These are phyloP conservation scores for Alternaria gansuensis DNA, from an alignment of 2,329 filamentous ascomycete genomes.

Conservation along the genomic window DNA sequence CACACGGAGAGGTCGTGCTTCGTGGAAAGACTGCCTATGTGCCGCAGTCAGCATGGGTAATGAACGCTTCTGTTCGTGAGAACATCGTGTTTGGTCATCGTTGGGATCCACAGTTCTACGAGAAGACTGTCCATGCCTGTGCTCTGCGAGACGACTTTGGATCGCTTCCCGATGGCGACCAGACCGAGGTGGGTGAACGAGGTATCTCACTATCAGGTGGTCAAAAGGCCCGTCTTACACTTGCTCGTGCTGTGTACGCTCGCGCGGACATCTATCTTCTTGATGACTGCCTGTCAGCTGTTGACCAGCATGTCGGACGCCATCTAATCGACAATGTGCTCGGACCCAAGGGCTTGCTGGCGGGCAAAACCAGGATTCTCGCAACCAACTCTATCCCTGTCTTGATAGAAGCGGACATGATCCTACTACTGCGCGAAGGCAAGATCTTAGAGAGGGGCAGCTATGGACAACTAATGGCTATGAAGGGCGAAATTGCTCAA, in stretches of 20 bases:
- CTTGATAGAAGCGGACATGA: constrained; percentile 86
- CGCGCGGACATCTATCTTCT: constrained; percentile 95
- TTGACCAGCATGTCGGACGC: constrained; percentile 96
- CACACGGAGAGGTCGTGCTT: constrained; percentile 81
- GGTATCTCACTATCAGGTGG: constrained; percentile 96
- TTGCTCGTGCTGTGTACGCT: constrained; percentile 94
- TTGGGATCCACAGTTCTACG: constrained; percentile 93
- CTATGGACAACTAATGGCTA: constrained; percentile 88
- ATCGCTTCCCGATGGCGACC: constrained; percentile 91
- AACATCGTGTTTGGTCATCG: constrained; percentile 97
- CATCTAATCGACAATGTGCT: constrained; percentile 96
- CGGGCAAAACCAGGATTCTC: constrained; percentile 86
- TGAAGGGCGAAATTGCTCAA: constrained; percentile 89
- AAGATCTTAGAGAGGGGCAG: constrained; percentile 87
- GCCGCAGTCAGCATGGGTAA: constrained; percentile 92
- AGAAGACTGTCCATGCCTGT: constrained; percentile 89
- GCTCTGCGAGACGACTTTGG: constrained; percentile 90
- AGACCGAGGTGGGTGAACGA: constrained; percentile 94
- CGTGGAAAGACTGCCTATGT: constrained; percentile 89
- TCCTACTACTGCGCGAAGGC: constrained; percentile 83
- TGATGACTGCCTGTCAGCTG: constrained; percentile 92
- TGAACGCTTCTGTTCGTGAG: constrained; percentile 96
- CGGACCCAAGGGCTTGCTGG: constrained; percentile 81
- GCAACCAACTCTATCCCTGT: constrained; percentile 96
- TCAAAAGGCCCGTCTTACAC: constrained; percentile 90